Evolutionary conservation across 345 rosid genomes (phyloP).

Genomic region (Brassica rapa): DNA sequence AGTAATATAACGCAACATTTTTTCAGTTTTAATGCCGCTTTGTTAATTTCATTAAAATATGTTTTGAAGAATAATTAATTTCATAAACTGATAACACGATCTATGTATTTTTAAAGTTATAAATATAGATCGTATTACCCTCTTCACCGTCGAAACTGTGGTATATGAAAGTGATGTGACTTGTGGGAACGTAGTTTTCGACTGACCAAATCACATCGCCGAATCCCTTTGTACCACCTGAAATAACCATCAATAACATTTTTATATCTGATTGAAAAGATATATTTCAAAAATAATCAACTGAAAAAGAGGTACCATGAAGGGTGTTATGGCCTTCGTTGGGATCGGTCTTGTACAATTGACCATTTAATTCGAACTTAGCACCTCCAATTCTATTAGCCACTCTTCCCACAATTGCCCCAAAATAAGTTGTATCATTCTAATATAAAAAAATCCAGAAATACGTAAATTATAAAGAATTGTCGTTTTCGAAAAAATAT

Average conservation of each 20-base stretch:
- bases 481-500: not conserved
- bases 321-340: slow-evolving; percentile 79
- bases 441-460: slow-evolving; percentile 20
- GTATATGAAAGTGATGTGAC: slow-evolving; percentile 61
- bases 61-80: too few relatives aligned
- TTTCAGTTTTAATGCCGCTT: not conserved
- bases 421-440: slow-evolving; percentile 76
- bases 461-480: too few relatives aligned
- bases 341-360: slow-evolving; percentile 48
- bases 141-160: slow-evolving; percentile 69
- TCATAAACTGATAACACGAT: not conserved
- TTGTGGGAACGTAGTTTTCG: slow-evolving; percentile 35
- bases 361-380: slow-evolving; percentile 62
- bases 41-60: too few relatives aligned
- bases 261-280: not conserved
- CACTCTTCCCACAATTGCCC: slow-evolving; percentile 81
- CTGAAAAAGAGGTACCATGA: slow-evolving; percentile 54
- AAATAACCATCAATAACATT: not conserved
- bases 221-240: slow-evolving; percentile 80
- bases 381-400: slow-evolving; percentile 81
- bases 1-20: not conserved
- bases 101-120: not conserved
- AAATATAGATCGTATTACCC: slow-evolving; percentile 40
- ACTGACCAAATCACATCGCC: slow-evolving; percentile 70
- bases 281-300: not conserved